phyloP scores from a whole-genome alignment of 2,329 filamentous ascomycete species.

The Aspergillus tanneri region DNA sequence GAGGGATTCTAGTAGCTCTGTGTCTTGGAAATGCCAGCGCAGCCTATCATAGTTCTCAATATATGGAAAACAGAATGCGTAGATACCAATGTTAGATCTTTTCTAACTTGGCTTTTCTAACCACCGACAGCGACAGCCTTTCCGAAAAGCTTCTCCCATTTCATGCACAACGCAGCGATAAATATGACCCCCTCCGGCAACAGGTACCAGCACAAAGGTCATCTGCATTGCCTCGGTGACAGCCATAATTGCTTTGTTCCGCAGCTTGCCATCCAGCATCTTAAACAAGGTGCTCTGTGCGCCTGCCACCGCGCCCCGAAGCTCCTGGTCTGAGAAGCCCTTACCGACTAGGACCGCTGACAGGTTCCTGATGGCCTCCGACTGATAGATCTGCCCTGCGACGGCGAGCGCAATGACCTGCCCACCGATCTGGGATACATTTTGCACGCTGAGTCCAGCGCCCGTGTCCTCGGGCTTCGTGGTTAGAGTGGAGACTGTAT shows the following conservation, averaged over 20 bases:
- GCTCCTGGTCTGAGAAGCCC: slow-evolving; percentile 28
- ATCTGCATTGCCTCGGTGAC: slow-evolving; percentile 26
- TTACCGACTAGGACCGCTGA: slow-evolving; percentile 24
- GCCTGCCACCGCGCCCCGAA: slow-evolving; percentile 34
- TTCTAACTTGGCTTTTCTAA: too few relatives aligned
- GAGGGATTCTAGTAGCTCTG: too few relatives aligned
- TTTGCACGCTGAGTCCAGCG: too few relatives aligned
- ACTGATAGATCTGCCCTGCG: slow-evolving; percentile 18
- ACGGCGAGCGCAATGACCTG: slow-evolving; percentile 20
- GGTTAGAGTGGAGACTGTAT: too few relatives aligned
- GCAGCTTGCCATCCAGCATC: slow-evolving; percentile 23
- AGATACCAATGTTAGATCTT: too few relatives aligned
- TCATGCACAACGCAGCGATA: slow-evolving; percentile 1
- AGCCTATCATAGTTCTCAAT: too few relatives aligned
- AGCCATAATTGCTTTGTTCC: slow-evolving; percentile 29
- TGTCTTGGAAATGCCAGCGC: too few relatives aligned
- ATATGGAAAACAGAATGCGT: too few relatives aligned
- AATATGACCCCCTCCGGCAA: slow-evolving; percentile 15
- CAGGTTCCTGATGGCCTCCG: slow-evolving; percentile 26
- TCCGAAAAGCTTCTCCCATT: slow-evolving; percentile 1
- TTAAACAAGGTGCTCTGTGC: slow-evolving; percentile 34
- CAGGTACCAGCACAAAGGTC: slow-evolving; percentile 32
- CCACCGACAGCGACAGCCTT: too few relatives aligned
- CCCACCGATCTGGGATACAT: slow-evolving; percentile 20
- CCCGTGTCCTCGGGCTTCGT: too few relatives aligned